phyloP scores from a whole-genome alignment of 768 basidiomycete species.

The Podaxis rugospora region DNA sequence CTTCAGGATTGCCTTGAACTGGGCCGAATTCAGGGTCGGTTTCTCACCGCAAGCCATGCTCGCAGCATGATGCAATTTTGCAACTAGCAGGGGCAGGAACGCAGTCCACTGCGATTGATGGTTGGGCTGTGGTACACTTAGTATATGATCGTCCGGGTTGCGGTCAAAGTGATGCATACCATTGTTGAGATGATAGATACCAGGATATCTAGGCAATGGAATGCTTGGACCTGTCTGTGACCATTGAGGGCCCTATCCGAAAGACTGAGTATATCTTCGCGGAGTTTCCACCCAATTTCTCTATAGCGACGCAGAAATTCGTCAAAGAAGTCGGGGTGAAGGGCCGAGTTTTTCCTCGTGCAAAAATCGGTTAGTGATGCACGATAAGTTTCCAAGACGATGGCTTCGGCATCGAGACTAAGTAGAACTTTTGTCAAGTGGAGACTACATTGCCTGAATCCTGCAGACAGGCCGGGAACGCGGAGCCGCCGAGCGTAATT shows the following conservation, averaged over 20 bases:
- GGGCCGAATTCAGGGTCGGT: conserved; percentile 46
- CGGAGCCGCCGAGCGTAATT: conserved; percentile 62
- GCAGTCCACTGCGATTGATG: conserved; percentile 33
- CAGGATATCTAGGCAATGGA: conserved; percentile 66
- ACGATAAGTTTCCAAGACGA: conserved; percentile 52
- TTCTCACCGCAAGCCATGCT: conserved; percentile 45
- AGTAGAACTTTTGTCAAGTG: conserved; percentile 57
- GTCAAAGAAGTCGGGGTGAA: conserved; percentile 72
- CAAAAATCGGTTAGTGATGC: conserved; percentile 72
- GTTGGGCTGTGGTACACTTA: conserved; percentile 19
- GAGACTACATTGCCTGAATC: conserved; percentile 65
- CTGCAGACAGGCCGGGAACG: conserved; percentile 55
- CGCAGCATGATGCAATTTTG: conserved; percentile 44
- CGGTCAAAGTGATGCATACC: conserved; percentile 29
- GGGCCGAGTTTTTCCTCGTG: conserved; percentile 72
- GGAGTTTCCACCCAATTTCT: conserved; percentile 58
- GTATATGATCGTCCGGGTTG: not conserved
- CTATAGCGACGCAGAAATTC: conserved; percentile 73
- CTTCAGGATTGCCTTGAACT: conserved; percentile 80
- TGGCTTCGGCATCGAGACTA: conserved; percentile 36
- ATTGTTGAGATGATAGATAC: conserved; percentile 47
- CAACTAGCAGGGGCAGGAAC: conserved; percentile 49
- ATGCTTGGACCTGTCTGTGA: conserved; percentile 72
- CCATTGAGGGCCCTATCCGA: conserved; percentile 62
- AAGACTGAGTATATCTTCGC: conserved; percentile 52